Evolutionary conservation across 495 filamentous ascomycete genomes (phyloP).

Genomic region (Aeminium ludgeri): DNA sequence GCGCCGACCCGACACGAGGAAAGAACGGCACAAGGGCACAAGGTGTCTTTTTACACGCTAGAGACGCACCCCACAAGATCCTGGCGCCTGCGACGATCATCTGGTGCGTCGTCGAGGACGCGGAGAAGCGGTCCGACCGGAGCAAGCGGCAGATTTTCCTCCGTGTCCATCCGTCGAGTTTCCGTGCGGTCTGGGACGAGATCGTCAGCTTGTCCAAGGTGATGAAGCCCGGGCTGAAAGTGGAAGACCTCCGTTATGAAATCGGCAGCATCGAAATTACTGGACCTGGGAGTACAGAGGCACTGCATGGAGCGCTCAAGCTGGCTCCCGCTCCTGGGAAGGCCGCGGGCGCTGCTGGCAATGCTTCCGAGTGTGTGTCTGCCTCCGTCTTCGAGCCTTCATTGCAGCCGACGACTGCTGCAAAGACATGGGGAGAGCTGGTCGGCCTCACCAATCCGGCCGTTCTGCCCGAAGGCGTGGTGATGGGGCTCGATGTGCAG

Average conservation of each 20-base stretch:
- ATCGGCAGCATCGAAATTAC: conserved; percentile 84
- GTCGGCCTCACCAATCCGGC: conserved; percentile 57
- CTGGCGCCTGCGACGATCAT: conserved; percentile 68
- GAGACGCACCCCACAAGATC: conserved; percentile 31
- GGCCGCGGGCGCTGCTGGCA: conserved; percentile 20
- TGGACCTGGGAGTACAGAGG: conserved; percentile 70
- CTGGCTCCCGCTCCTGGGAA: conserved; percentile 29
- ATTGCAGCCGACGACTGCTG: not conserved
- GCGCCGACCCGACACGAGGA: conserved; percentile 40
- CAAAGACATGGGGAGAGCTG: conserved; percentile 40
- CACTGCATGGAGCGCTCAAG: conserved; percentile 53
- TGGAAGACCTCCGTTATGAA: conserved; percentile 88
- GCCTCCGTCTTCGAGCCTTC: not conserved
- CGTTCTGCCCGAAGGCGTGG: conserved; percentile 51
- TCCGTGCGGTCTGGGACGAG: conserved; percentile 67
- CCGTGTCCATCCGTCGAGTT: conserved; percentile 74
- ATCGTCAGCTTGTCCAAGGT: conserved; percentile 51
- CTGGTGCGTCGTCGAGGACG: conserved; percentile 38
- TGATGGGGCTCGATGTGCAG: conserved; percentile 53
- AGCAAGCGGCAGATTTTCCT: conserved; percentile 47
- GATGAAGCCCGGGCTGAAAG: conserved; percentile 50
- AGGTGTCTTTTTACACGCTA: conserved; percentile 48
- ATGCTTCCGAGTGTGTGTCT: conserved; percentile 25
- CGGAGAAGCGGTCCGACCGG: conserved; percentile 7
- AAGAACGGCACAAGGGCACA: conserved; percentile 51